A percentile compares a stretch with the other conserved stretches of the same genome.
Conservation (phyloP, 306 rosid genomes). For the Calophaca sinica region DNA sequence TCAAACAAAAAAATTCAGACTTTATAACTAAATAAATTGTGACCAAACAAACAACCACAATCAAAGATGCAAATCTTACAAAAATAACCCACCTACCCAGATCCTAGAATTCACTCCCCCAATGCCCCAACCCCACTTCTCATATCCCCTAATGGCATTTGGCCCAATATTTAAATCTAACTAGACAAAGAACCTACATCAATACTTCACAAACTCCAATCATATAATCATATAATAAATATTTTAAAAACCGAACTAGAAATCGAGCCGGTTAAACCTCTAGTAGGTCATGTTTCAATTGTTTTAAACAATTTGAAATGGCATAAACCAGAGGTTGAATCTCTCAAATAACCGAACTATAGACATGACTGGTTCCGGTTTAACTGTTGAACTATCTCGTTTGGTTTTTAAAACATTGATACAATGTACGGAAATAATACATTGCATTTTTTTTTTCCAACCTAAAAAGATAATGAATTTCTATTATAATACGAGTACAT, state of each 20-base stretch:
- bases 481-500: too few relatives aligned
- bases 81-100: conserved; percentile 25
- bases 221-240: neutral
- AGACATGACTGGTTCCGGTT: too few relatives aligned
- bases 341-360: too few relatives aligned
- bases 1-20: conserved; percentile 13
- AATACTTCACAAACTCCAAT: neutral
- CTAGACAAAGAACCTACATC: neutral
- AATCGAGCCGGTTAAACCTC: too few relatives aligned
- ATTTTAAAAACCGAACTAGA: too few relatives aligned
- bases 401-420: too few relatives aligned
- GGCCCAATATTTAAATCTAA: conserved; percentile 39
- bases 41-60: neutral
- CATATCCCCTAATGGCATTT: conserved; percentile 33
- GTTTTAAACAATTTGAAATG: too few relatives aligned
- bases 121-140: conserved; percentile 43
- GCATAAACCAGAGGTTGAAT: too few relatives aligned
- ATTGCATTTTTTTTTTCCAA: neutral
- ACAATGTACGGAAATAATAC: neutral
- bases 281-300: too few relatives aligned
- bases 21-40: conserved; percentile 18
- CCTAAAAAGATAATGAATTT: too few relatives aligned
- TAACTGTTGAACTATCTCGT: too few relatives aligned
- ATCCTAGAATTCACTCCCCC: conserved; percentile 38
- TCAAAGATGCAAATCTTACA: conserved; percentile 6